phyloP scores from a whole-genome alignment of 2,329 filamentous ascomycete species.

The Aspergillus sp. region DNA sequence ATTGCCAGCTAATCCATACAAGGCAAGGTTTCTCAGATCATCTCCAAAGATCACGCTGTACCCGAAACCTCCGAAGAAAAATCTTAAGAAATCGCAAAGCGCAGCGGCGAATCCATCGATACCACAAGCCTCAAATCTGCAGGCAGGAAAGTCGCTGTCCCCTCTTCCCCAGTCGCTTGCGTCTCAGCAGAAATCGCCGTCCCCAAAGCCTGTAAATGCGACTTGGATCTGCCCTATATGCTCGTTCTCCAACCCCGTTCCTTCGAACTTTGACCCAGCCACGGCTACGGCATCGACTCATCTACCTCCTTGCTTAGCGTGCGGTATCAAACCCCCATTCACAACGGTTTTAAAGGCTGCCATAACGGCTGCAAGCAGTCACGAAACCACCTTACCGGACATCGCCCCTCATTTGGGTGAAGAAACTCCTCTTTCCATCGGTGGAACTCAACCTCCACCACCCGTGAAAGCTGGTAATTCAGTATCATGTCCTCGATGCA shows the following conservation, averaged over 20 bases:
- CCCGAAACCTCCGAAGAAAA: constrained; percentile 70
- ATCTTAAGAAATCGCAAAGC: constrained; percentile 50
- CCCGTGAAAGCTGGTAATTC: constrained; percentile 10
- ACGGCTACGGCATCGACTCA: constrained; percentile 74
- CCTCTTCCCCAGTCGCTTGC: constrained; percentile 24
- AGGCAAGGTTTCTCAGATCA: constrained; percentile 91
- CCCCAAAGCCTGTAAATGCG: constrained; percentile 47
- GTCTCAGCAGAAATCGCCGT: constrained; percentile 28
- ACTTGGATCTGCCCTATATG: constrained; percentile 97
- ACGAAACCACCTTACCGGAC: constrained; percentile 15
- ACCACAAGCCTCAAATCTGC: constrained; percentile 27
- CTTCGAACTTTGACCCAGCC: constrained; percentile 85
- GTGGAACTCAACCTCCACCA: background rate
- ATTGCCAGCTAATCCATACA: constrained; percentile 13
- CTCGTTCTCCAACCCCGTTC: constrained; percentile 87
- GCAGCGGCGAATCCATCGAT: constrained; percentile 39
- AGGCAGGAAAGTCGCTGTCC: constrained; percentile 25
- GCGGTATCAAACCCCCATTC: constrained; percentile 86
- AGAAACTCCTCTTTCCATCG: background rate
- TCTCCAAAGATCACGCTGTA: constrained; percentile 88
- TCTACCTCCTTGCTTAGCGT: constrained; percentile 81
- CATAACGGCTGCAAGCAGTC: constrained; percentile 64
- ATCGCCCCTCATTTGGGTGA: constrained; percentile 1
- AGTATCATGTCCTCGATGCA: constrained; percentile 73
- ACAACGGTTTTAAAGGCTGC: constrained; percentile 80